Percentiles rank a stretch among this genome's conserved stretches.
Conservation (phyloP, 2,329 filamentous ascomycete genomes). For the Cladophialophora immunda region DNA sequence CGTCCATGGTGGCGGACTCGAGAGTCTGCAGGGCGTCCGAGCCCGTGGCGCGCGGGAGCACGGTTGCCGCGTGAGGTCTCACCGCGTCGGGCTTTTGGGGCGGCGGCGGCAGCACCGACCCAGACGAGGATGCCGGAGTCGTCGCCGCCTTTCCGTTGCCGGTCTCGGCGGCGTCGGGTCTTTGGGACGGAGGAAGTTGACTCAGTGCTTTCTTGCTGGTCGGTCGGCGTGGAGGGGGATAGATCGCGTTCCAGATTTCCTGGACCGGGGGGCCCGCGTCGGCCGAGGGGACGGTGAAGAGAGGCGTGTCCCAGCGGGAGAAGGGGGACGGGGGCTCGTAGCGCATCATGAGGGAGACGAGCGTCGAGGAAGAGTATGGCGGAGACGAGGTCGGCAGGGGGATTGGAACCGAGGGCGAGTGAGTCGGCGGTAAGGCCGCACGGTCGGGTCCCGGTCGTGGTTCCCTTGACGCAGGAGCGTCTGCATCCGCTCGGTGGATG, state of each 20-base stretch:
- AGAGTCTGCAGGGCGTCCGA: conserved; percentile 53
- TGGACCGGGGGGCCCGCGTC: conserved; percentile 65
- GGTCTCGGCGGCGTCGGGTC: conserved; percentile 32
- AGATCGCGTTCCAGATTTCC: conserved; percentile 68
- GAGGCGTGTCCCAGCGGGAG: conserved; percentile 71
- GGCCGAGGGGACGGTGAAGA: conserved; percentile 68
- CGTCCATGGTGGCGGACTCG: conserved; percentile 44
- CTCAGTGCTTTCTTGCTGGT: conserved; percentile 38
- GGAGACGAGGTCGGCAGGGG: conserved; percentile 43
- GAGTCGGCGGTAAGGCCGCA: not conserved
- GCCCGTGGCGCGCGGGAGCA: conserved; percentile 50
- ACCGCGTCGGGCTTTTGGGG: conserved; percentile 43
- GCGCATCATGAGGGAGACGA: conserved; percentile 70
- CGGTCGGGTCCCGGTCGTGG: not conserved
- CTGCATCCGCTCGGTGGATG: conserved; percentile 23
- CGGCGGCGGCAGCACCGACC: conserved; percentile 37
- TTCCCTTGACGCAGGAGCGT: not conserved
- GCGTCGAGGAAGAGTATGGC: conserved; percentile 63
- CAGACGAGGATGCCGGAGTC: conserved; percentile 33
- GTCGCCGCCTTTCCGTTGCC: conserved; percentile 10
- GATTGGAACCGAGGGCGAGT: conserved; percentile 13
- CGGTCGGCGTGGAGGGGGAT: conserved; percentile 39
- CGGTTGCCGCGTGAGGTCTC: conserved; percentile 55
- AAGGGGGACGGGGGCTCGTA: conserved; percentile 74
- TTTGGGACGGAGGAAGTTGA: conserved; percentile 19